Percentiles rank a stretch among this genome's conserved stretches.
phyloP scores from a whole-genome alignment of 306 rosid genomes.

The Medicago ruthenica region DNA sequence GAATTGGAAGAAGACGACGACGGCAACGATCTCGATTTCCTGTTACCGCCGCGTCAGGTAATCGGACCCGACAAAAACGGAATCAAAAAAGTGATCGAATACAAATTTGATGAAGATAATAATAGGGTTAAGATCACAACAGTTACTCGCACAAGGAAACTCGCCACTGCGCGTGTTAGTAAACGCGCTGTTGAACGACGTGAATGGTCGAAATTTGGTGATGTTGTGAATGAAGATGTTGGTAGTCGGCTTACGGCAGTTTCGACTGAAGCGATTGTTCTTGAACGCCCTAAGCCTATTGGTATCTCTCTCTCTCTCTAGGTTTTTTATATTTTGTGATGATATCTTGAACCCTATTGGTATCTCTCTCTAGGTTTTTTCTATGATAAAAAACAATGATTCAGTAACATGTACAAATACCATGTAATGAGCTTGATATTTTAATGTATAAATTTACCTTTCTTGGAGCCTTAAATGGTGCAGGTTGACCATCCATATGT shows the following conservation, averaged over 20 bases:
- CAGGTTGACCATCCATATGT: no score
- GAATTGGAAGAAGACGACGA: conserved; percentile 85
- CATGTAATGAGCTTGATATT: no score
- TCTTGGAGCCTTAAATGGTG: no score
- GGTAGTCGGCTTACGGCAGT: conserved; percentile 86
- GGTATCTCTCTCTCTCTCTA: conserved; percentile 47
- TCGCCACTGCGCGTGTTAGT: conserved; percentile 53
- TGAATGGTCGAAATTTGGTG: conserved; percentile 86
- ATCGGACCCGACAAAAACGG: conserved; percentile 88
- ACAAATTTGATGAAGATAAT: conserved; percentile 80
- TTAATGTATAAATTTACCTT: no score
- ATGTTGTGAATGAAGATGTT: conserved; percentile 82
- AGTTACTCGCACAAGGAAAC: conserved; percentile 65
- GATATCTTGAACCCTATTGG: no score
- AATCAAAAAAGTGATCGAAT: conserved; percentile 72
- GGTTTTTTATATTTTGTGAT: no score
- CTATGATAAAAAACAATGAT: no score
- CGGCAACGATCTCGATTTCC: conserved; percentile 77
- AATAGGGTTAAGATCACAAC: conserved; percentile 79
- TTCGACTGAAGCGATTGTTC: conserved; percentile 89
- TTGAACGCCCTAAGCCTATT: conserved; percentile 87
- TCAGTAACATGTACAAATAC: no score
- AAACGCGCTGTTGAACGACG: conserved; percentile 52
- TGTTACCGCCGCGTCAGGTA: conserved; percentile 74
- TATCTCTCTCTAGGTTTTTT: no score